A percentile compares a stretch with the other conserved stretches of the same genome.
phyloP scores from a whole-genome alignment of 441 rosid species.

The Hura crepitans region DNA sequence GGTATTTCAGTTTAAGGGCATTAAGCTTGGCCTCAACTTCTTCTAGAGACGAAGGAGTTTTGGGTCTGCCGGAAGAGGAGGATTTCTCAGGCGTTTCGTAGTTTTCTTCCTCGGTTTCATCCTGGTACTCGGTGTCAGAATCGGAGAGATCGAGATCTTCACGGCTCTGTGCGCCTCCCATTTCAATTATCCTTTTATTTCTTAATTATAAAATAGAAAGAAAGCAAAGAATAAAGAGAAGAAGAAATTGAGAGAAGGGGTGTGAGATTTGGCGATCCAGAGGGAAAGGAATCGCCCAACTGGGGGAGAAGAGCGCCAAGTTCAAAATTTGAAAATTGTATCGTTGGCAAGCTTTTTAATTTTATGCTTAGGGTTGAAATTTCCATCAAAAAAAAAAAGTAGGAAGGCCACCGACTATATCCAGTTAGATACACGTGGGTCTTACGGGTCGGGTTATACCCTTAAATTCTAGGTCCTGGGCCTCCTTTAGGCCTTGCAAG shows the following conservation, averaged over 20 bases:
- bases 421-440: neutral
- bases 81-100: slow-evolving; percentile 50
- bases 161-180: slow-evolving; percentile 83
- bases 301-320: slow-evolving; percentile 37
- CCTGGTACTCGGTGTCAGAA: slow-evolving; percentile 50
- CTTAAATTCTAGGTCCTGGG: too few species aligned
- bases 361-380: neutral
- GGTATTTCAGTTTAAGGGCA: slow-evolving; percentile 77
- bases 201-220: neutral
- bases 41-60: slow-evolving; percentile 60
- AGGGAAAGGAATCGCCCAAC: neutral
- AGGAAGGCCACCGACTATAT: neutral
- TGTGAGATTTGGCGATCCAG: neutral
- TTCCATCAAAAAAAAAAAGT: neutral
- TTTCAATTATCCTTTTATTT: slow-evolving; percentile 5
- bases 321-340: slow-evolving; percentile 59
- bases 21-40: slow-evolving; percentile 76
- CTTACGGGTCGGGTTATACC: neutral
- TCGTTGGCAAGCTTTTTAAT: neutral
- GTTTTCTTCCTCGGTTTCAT: slow-evolving; percentile 42
- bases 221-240: neutral
- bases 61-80: slow-evolving; percentile 33
- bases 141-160: slow-evolving; percentile 70
- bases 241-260: neutral
- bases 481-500: too few species aligned